Evolutionary conservation across 2,329 filamentous ascomycete genomes (phyloP).

Genomic region (Colletotrichum tropicicola): DNA sequence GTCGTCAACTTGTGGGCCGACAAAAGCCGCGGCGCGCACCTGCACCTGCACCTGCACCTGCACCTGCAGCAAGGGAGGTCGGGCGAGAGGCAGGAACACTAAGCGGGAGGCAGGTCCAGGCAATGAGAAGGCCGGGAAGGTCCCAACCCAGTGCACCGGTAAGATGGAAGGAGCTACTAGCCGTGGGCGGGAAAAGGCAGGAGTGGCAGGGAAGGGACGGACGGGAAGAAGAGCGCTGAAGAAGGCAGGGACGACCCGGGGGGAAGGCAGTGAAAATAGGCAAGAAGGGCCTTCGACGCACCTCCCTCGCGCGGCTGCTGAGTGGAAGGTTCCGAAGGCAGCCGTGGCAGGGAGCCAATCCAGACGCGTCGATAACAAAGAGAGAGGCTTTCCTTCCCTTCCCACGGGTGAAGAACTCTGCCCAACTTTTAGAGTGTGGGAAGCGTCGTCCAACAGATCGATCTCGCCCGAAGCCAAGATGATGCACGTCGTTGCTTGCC

Average conservation of each 20-base stretch:
- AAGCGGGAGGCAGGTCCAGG: neutral
- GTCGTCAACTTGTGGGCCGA: conserved; percentile 24
- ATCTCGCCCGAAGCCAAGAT: neutral
- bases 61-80: neutral
- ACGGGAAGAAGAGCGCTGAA: neutral
- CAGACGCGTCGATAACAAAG: conserved; percentile 12
- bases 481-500: too few species aligned
- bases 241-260: neutral
- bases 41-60: too few species aligned
- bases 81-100: neutral
- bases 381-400: neutral
- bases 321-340: neutral
- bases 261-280: neutral
- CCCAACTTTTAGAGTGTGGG: neutral
- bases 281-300: neutral
- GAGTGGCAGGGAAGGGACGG: neutral
- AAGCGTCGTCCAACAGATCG: neutral
- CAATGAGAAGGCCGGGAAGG: neutral
- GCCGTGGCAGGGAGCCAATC: neutral
- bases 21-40: neutral
- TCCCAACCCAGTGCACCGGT: neutral
- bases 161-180: neutral
- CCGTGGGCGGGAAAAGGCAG: neutral
- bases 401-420: neutral
- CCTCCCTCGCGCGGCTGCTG: neutral